These are phyloP conservation scores for Lactifluus hygrophoroides DNA, from an alignment of 768 basidiomycete genomes.

Conservation along the genomic window DNA sequence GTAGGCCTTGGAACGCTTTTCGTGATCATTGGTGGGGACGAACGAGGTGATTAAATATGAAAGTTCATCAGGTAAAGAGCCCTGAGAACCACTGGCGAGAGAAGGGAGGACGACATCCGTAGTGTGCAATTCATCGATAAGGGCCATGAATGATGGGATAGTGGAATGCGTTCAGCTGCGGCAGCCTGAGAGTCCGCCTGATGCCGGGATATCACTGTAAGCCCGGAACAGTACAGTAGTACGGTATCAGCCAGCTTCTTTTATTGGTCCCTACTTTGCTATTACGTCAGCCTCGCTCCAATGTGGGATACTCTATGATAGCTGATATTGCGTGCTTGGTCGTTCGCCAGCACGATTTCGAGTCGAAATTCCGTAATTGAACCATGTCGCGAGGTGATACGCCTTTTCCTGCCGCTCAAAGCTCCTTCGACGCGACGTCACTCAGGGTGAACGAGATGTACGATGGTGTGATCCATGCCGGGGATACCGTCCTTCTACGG, in stretches of 20 bases:
- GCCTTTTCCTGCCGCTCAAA: neutral
- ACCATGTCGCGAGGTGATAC: neutral
- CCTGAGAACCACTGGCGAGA: neutral
- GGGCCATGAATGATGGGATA: slow-evolving; percentile 7
- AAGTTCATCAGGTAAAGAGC: slow-evolving; percentile 19
- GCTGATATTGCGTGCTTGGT: no score
- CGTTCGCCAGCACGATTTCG: neutral
- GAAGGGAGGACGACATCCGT: neutral
- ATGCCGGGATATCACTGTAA: no score
- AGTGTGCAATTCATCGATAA: slow-evolving; percentile 7
- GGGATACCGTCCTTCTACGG: slow-evolving; percentile 70
- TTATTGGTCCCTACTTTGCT: no score
- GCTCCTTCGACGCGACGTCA: neutral
- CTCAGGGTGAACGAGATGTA: neutral
- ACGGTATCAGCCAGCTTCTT: no score
- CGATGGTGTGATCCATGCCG: slow-evolving; percentile 40
- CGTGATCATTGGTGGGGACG: slow-evolving; percentile 8
- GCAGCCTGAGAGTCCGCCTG: no score
- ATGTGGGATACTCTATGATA: no score
- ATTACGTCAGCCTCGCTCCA: no score
- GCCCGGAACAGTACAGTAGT: slow-evolving; percentile 1
- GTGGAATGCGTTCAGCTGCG: no score
- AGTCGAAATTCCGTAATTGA: neutral
- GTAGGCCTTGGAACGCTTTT: slow-evolving; percentile 57
- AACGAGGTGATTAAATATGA: slow-evolving; percentile 18